Percentiles rank a stretch among this genome's conserved stretches.
These are phyloP conservation scores for Cephaloascus albidus DNA, from an alignment of 805 yeast genomes.

Conservation along the genomic window DNA sequence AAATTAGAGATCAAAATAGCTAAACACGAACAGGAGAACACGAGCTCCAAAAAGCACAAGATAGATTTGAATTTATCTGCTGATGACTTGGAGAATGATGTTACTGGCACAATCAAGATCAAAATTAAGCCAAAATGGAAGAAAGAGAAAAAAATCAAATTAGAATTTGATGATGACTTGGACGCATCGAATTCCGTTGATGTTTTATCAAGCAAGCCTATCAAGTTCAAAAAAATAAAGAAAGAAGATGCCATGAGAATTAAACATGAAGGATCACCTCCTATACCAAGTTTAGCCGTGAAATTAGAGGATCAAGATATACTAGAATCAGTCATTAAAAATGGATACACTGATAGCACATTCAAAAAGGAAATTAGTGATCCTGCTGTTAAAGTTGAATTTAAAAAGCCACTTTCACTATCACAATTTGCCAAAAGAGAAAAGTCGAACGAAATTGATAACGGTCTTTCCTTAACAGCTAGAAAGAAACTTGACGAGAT, in stretches of 20 bases:
- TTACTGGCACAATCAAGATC: too few species aligned
- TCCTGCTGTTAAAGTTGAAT: background rate
- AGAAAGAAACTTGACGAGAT: constrained; percentile 4
- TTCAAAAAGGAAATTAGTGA: background rate
- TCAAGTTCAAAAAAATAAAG: background rate
- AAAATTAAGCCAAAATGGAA: background rate
- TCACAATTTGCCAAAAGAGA: constrained; percentile 1
- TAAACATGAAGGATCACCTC: too few species aligned
- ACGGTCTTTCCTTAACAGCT: constrained; percentile 4
- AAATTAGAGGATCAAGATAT: too few species aligned
- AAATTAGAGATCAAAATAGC: background rate
- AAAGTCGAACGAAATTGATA: constrained; percentile 1
- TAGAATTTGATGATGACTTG: constrained; percentile 1
- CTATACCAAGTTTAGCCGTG: too few species aligned
- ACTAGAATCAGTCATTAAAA: background rate
- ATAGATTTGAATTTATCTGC: background rate
- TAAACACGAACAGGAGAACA: background rate
- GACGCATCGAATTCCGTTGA: background rate
- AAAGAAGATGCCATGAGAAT: background rate
- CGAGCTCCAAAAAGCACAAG: background rate
- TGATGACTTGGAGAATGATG: background rate
- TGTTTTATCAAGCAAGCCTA: background rate
- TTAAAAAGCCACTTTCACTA: background rate
- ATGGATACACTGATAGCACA: background rate
- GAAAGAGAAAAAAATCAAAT: constrained; percentile 1